Base-by-base conservation (phyloP, 768 basidiomycete genomes). In the Tremella mesenterica region DNA sequence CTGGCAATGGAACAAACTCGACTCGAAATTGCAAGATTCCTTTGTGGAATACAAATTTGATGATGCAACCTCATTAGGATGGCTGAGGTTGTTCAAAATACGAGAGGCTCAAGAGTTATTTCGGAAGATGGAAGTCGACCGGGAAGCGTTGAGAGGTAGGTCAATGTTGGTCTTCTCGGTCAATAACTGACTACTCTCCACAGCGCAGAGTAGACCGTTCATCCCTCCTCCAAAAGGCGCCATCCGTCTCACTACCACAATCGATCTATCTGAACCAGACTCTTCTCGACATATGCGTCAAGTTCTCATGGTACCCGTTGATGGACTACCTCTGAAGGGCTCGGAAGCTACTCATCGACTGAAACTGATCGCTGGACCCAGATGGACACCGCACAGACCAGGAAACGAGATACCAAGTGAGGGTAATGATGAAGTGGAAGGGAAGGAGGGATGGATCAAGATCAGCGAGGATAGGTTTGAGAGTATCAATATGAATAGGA, bases 401-500 rank as follows among this genome's bases (percentile, higher is more conserved):
- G 59, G 59, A 43, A 50, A 33, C 12, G 39, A 48, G 18, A 57
- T 59, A 45, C 34, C 45, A 36, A 30, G 44, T 8, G 26, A 20
- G 39, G 20, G 31, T 10, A 48, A 39, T 21, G 43, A 57, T 36
- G 55, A 34, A 16, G 52, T 52, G 5, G 53, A 64, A 31, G 43
- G 46, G 20, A 64, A 79, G 48, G 80, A 88, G 52, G 92, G 92
- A 3, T 92, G 81, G 74, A 77, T 99, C 73, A 91, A 91, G 76
- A 86, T 97, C 56, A 80, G 85, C 0, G 90, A 87, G 67, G 92
- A 96, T 64, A 81, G 85, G 72, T 93, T 89, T 73, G 82, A 83
- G 6, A 78, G 81, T 60, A 81, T 83, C 1, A 78, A 81, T 25
- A 85, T 87, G 86, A 99, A 99, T 73, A 76, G 93, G 64, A 93